Evolutionary conservation across 495 filamentous ascomycete genomes (phyloP), one percentile per base, ranked within the genome.

Genomic region (Chaetomium fimeti): DNA sequence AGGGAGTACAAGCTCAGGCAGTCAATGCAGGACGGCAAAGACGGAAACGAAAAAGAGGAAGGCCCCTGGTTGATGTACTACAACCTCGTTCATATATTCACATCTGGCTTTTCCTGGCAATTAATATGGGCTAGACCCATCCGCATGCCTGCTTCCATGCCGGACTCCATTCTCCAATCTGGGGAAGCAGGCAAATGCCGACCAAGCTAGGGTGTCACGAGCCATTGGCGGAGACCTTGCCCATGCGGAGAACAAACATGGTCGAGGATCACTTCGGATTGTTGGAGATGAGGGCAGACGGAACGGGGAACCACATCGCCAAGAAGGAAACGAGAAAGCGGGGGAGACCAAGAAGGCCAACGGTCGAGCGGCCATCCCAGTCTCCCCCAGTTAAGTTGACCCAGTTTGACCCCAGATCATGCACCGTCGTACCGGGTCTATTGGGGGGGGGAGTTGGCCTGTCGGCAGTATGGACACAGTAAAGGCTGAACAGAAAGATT

Each of bases 101-200:
- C 59, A 42, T 52, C 47, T 25, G 25, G 59, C n/a, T n/a, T 61
- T 24, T 11, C 27, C 42, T 25, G 20, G 45, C 48, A 42, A 38
- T 61, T 51, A 61, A 51, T 55, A 32, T 55, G 25, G 29, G 25
- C 51, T 38, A 20, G 18, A n/a, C 20, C 55, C 24, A 5, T 25
- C 22, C 47, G 51, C 60, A 40, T 25, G 36, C 29, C 51, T 24
- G 60, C 20, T 45, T 1, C 20, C 60, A 55, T 29, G 18, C 22
- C 49, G n/a, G 29, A 32, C 25, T 54, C 60, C 51, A 55, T 54
- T 55, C 51, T 56, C 36, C 60, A 62, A 62, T 55, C 60, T 52
- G 36, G 60, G 24, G 25, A 56, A 62, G 60, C 15, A 47, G 6
- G 22, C 38, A 62, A 62, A 47, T 62, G 60, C 60, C 49, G 49